Evolutionary conservation across 2,329 filamentous ascomycete species (phyloP), one percentile per base, ranked within the genome.

Genomic region (Elsinoe perseae): DNA sequence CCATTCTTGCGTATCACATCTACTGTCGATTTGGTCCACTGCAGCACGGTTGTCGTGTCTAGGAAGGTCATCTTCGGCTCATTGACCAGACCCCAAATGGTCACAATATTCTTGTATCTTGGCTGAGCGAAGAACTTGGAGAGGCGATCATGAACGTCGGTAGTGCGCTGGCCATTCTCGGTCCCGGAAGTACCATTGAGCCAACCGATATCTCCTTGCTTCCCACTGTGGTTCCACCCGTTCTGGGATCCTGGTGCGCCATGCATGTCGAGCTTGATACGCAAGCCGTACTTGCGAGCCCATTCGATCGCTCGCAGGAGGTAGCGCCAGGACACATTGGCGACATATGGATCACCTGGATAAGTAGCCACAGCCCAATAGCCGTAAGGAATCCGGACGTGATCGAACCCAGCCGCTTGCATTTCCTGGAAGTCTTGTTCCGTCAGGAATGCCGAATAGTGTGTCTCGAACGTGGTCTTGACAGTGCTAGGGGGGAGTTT

Each of bases 141-240:
- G 10, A 98, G 78, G 58, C 87, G 83, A 67, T 93, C 80, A 73
- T 98, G 93, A 36, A 97, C 78, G 58, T 95, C 89, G 16, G 96
- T 80, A 1, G 89, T 88, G 32, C 92, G 83, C 64, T 95, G 80
- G 0, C 79, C 85, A 68, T 96, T 95, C 12, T 83, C 70, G 1
- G 79, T 76, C 9, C 93, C 92, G 65, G 95, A 78, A 0, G 88
- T 86, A n/a, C 93, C 93, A 64, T 93, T 93, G 36, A 97, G 74
- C 93, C 93, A 98, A 23, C 82, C 79, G 61, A 97, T 92, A 1
- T 72, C 59, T 1, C 93, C 92, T 68, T 87, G 85, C 8, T 84
- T 82, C 0, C 93, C 93, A 63, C 88, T 95, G 70, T 98, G 93
- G 65, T 96, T 96, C 92, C 92, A 97, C 1, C 93, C 93, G 65